These are phyloP conservation scores for Dothistroma pini DNA, from an alignment of 2,329 filamentous ascomycete genomes.

Conservation along the genomic window DNA sequence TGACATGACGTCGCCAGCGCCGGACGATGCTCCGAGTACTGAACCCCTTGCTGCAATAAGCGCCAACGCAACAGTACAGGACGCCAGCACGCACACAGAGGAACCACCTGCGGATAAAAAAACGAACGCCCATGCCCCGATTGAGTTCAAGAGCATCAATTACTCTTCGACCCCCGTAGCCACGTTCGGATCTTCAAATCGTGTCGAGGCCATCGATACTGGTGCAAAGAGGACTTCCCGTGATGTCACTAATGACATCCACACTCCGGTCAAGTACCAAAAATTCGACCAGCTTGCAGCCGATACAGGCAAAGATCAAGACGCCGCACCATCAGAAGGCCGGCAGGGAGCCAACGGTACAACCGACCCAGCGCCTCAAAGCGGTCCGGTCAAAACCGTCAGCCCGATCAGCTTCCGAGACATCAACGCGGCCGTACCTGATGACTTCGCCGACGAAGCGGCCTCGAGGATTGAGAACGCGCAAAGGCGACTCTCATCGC, in stretches of 20 bases:
- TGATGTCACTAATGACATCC: background rate
- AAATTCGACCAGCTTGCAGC: background rate
- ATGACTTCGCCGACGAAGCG: background rate
- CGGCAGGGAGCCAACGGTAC: background rate
- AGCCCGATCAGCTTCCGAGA: background rate
- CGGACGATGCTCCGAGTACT: background rate
- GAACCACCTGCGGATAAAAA: background rate
- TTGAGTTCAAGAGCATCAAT: background rate
- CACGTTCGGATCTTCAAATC: background rate
- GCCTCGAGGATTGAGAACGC: background rate
- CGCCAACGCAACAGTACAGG: background rate
- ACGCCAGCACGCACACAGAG: background rate
- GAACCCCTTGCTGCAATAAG: background rate
- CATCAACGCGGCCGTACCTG: background rate
- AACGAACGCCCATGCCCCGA: background rate
- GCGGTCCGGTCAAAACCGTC: background rate
- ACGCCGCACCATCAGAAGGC: background rate
- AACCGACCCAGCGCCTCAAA: background rate
- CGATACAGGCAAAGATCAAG: background rate
- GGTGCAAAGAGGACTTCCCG: background rate
- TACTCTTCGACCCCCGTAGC: background rate
- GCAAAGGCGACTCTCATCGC: background rate
- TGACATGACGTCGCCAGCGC: too few species aligned
- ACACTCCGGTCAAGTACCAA: background rate
- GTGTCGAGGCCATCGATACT: background rate